Base-by-base conservation (phyloP, 1,139 yeast species). In the Williopsis jadinii region DNA sequence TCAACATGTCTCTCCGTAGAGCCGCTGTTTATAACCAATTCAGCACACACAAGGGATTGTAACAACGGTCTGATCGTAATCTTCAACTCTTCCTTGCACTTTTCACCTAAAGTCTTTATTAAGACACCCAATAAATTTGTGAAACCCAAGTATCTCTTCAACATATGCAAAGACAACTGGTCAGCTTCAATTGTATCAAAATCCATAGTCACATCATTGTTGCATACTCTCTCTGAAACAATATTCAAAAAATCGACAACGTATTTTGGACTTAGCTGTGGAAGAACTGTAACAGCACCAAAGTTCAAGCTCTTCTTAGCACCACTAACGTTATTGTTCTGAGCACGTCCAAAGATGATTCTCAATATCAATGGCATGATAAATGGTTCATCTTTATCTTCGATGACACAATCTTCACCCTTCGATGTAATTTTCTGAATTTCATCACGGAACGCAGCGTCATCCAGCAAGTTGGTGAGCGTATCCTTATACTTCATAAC, bases 291-390 rank as follows among this genome's bases (percentile, higher is more conserved):
- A 12, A 92, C 68, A 5, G 88, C 87, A 3, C 97, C 92, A 56
- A 73, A 73, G 51, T 87, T 84, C 51, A 85, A 74, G 24, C 90
- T 80, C 46, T 76, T 73, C 54, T 84, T 84, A 38, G 80, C 76
- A 46, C 87, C 87, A 59, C 82, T 77, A 2, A 70, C 64, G 28
- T 61, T 64, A 9, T 40, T 39, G 5, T 73, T 68, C 62, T 86
- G 95, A 9, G 88, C 87, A 49, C 95, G 72, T 6, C 98, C 98
- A 61, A 83, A 92, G 30, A 94, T 64, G 27, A 94, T 82, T 48
- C 97, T 68, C 37, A 90, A 62, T 5, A 88, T 73, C 36, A 85
- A 59, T 1, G 95, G 94, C 74, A 88, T 75, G 6, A 92, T 69
- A 0, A 50, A 60, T 1, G 61, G 66, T 15, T 73, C 66, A 56